Evolutionary conservation across 2,329 filamentous ascomycete species (phyloP), one percentile per base, ranked within the genome.

Genomic region (Claviceps sp.): DNA sequence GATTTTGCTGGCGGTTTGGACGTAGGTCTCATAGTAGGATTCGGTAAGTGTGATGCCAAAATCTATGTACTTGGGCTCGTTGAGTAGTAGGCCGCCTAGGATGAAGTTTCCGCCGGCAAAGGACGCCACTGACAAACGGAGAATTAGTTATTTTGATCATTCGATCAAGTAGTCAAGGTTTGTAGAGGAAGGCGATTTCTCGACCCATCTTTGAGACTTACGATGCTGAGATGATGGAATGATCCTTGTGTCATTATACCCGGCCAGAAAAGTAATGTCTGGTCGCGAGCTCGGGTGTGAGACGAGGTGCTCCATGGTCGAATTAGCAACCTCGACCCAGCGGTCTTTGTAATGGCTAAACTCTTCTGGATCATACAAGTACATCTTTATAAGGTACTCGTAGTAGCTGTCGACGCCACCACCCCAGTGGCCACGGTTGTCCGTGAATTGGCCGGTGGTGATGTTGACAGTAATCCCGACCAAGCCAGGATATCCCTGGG

Each of bases 361-460:
- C 4, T 80, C 74, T 4, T 64, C 59, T 0, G 80, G 74, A 61
- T 90, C 84, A 64, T 94, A 94, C 52, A 91, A 66, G 61, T 83
- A 94, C 86, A 93, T 91, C 72, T 95, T 95, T 66, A 95, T 84
- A 39, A 95, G 77, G 60, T 94, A 94, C 68, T 94, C 88, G 69
- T 94, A 95, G 69, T 84, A 94, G 42, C 82, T 87, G 65, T 94
- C 88, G 26, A 77, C 77, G 13, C 85, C 84, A 50, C 84, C 87
- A 42, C 79, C 77, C 88, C 88, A 95, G 46, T 86, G 84, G 48
- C 89, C 88, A 1, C 57, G 61, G 22, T 75, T 75, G 61, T 91
- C 78, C 14, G 76, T 58, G 59, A 94, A 91, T 6, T 72, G 59
- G 22, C 89, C 89, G 2, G 77, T 81, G 1, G 69, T 62, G 55